A percentile compares a stretch with the other conserved stretches of the same genome.
These are phyloP conservation scores for Dendrocalamus sinicus DNA, from an alignment of 176 grass and related monocot genomes.

Conservation along the genomic window DNA sequence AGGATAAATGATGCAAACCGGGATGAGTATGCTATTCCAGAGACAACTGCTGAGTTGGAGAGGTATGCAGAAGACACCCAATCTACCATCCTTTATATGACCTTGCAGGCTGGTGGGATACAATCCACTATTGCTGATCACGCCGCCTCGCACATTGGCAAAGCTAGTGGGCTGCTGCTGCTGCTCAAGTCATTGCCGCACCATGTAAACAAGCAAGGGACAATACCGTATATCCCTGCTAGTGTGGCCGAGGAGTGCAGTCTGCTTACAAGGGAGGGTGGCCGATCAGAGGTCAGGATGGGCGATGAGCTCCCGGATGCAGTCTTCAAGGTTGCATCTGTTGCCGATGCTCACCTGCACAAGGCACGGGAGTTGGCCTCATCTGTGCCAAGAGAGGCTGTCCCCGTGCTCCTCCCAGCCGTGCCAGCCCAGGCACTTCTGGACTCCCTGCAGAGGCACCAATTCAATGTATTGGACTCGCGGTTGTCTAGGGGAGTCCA, in stretches of 20 bases:
- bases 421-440: conserved; percentile 76
- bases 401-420: conserved; percentile 67
- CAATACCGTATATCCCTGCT: conserved; percentile 67
- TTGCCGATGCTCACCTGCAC: conserved; percentile 72
- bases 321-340: conserved; percentile 86
- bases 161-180: conserved; percentile 77
- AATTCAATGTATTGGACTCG: conserved; percentile 87
- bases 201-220: conserved; percentile 74
- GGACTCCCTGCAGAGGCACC: conserved; percentile 56
- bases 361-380: conserved; percentile 72
- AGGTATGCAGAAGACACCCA: conserved; percentile 87
- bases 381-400: conserved; percentile 59
- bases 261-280: conserved; percentile 54
- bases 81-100: conserved; percentile 83
- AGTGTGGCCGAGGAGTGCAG: conserved; percentile 68
- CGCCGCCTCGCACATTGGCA: conserved; percentile 79
- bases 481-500: conserved; percentile 68
- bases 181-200: conserved; percentile 87
- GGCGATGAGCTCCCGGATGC: conserved; percentile 65
- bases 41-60: conserved; percentile 66
- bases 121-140: conserved; percentile 74
- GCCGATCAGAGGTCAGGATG: conserved; percentile 61
- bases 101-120: conserved; percentile 76
- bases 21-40: conserved; percentile 57
- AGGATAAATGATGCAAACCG: conserved; percentile 82